A percentile compares a stretch with the other conserved stretches of the same genome.
Evolutionary conservation across 352 stramenopile genomes (phyloP).

Genomic region (Ophiocytium majus): DNA sequence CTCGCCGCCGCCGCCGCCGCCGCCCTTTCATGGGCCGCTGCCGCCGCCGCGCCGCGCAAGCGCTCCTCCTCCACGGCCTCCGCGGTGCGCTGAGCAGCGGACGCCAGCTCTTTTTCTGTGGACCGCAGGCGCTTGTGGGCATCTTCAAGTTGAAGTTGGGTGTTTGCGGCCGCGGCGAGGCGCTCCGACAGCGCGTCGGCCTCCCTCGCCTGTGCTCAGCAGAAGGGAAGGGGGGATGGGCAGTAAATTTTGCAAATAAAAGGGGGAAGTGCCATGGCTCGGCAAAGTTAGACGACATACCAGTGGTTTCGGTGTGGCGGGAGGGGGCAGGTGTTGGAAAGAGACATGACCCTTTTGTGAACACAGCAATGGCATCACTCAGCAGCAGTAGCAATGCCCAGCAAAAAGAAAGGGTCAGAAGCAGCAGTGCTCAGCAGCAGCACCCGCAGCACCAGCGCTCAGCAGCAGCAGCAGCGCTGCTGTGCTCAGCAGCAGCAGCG

Average conservation of each 20-base stretch:
- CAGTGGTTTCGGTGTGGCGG: neutral
- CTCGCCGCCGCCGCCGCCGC: neutral
- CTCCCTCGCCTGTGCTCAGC: neutral
- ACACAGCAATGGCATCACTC: too few relatives aligned
- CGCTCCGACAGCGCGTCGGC: neutral
- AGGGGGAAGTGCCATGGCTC: neutral
- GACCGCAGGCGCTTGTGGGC: neutral
- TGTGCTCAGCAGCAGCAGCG: too few relatives aligned
- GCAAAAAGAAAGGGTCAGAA: too few relatives aligned
- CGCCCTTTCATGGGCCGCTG: neutral
- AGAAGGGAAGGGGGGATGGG: too few relatives aligned
- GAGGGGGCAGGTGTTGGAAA: neutral
- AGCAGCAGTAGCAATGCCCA: too few relatives aligned
- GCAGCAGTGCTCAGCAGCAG: too few relatives aligned
- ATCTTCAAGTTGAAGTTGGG: neutral
- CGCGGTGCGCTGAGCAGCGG: neutral
- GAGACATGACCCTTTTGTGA: too few relatives aligned
- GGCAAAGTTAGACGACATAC: neutral
- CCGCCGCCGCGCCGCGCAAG: neutral
- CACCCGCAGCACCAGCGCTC: too few relatives aligned
- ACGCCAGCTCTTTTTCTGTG: neutral
- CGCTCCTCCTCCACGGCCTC: slow-evolving; percentile 4
- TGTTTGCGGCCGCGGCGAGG: neutral
- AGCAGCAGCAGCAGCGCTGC: too few relatives aligned
- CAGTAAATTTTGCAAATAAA: neutral